Evolutionary conservation across 202 grass and related monocot genomes (phyloP).

Genomic region (Carex sylvatica): DNA sequence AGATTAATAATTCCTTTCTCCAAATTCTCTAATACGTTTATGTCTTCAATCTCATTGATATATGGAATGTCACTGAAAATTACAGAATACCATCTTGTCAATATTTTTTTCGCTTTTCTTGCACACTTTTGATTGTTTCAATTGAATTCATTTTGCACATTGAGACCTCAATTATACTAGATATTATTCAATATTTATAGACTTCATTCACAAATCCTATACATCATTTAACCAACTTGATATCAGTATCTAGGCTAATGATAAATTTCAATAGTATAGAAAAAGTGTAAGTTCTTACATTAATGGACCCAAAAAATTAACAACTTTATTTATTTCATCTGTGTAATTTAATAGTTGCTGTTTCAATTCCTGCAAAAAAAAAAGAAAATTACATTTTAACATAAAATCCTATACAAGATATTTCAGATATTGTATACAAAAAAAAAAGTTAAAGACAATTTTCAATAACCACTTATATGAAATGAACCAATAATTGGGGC

Average conservation of each 20-base stretch:
- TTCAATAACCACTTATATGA: not conserved
- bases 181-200: not conserved
- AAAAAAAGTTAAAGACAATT: not conserved
- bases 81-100: not conserved
- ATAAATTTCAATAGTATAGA: not conserved
- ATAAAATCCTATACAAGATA: not conserved
- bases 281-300: not conserved
- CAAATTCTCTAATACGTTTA: not conserved
- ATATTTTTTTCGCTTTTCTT: not conserved
- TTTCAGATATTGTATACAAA: not conserved
- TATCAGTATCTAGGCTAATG: not conserved
- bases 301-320: conserved; percentile 15
- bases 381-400: conserved; percentile 8
- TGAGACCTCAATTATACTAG: not conserved
- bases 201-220: not conserved
- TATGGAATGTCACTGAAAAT: not conserved
- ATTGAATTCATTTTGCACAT: not conserved
- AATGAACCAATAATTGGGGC: not conserved
- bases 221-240: not conserved
- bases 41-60: not conserved
- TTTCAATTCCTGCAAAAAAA: conserved; percentile 13
- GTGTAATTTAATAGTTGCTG: not conserved
- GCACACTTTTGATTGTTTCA: too few relatives aligned
- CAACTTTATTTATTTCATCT: conserved; percentile 14
- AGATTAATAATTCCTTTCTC: not conserved